Evolutionary conservation across 176 grass and related monocot species (phyloP), one percentile per base, ranked within the genome.

Genomic region (Oryza australiensis): DNA sequence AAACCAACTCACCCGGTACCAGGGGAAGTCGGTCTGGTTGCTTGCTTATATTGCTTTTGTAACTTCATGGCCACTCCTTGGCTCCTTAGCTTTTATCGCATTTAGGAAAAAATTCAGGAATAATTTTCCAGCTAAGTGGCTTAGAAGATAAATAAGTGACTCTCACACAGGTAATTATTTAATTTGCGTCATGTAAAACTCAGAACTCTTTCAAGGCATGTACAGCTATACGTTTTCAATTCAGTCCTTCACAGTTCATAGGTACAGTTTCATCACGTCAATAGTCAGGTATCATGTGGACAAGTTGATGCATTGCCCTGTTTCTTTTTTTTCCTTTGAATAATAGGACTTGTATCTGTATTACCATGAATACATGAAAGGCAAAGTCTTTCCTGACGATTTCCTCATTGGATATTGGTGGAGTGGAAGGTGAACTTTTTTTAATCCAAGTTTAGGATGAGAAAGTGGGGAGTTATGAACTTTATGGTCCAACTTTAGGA

Each of bases 21-120:
- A 92, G 71, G 83, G 89, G 77, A 90, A 79, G 40, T 99, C 96
- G 2, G 80, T 93, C 51, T 94, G 93, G 91, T 84, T 99, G 80
- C 87, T 99, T 34, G 96, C 87, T 26, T 99, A 99, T 48, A 83
- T 99, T 26, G 89, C 93, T 38, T 83, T 99, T 48, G 73, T 87
- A 41, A 94, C 93, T 26, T 93, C 87, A 43, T 99, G 93, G 93
- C 96, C 93, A 64, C 72, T 99, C 35, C 83, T 99, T 34, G 91
- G 93, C 49, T 90, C 96, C 33, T 49, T 91, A 48, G 78, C 86
- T 73, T 93, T 94, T 70, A 84, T 87, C 34, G 74, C 78, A 24
- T 95, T 94, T 35, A 93, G 77, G 49, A 95, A 94, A 79, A 99
- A 82, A 76, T 63, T 78, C 12, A 90, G 64, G 37, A 86, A 89